Evolutionary conservation across 75 land plant species (phyloP).

Genomic region (Pinus taeda): DNA sequence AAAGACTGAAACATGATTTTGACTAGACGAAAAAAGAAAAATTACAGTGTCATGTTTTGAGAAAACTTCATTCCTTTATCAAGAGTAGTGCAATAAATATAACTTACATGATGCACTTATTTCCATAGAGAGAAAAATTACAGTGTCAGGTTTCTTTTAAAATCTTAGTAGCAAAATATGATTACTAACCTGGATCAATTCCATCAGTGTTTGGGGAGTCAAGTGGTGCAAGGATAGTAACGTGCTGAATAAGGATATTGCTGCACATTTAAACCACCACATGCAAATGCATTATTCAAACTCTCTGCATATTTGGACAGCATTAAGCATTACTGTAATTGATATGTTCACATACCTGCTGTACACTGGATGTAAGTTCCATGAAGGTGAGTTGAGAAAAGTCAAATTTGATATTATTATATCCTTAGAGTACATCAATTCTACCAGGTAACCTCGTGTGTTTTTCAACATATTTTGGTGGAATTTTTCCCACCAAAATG

Average conservation of each 20-base stretch:
- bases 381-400: slow-evolving; percentile 56
- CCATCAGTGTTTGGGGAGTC: slow-evolving; percentile 88
- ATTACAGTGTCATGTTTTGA: no score
- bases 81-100: no score
- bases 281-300: background rate
- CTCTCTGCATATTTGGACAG: background rate
- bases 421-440: slow-evolving; percentile 41
- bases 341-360: slow-evolving; percentile 35
- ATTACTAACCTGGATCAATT: slow-evolving; percentile 76
- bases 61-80: no score
- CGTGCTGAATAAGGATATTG: slow-evolving; percentile 55
- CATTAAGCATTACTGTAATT: background rate
- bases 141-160: background rate
- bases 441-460: slow-evolving; percentile 60
- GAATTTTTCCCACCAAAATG: slow-evolving; percentile 58
- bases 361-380: slow-evolving; percentile 80
- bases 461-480: slow-evolving; percentile 29
- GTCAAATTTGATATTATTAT: slow-evolving; percentile 61
- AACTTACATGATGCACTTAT: no score
- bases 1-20: no score
- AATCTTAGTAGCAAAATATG: background rate
- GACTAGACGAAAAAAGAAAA: no score
- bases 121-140: background rate
- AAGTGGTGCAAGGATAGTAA: slow-evolving; percentile 80
- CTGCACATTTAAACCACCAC: background rate